Percentiles rank a stretch among this genome's conserved stretches.
Evolutionary conservation across 257 asterid genomes (phyloP).

Genomic region (Jacaranda copaia): DNA sequence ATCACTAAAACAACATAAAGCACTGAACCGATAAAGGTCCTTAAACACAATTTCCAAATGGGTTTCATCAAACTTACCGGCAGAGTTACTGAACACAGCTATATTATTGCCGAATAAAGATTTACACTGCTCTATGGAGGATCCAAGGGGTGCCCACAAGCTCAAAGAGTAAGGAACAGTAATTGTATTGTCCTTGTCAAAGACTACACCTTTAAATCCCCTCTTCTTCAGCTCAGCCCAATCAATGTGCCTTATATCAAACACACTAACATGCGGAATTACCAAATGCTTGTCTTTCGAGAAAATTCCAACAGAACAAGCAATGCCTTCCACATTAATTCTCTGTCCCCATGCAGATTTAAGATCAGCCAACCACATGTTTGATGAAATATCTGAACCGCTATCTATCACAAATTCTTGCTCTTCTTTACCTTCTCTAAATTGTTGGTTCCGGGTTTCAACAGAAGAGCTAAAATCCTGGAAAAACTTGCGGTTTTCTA

Average conservation of each 20-base stretch:
- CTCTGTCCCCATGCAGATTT: slow-evolving; percentile 94
- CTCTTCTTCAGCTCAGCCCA: slow-evolving; percentile 81
- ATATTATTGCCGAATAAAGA: slow-evolving; percentile 74
- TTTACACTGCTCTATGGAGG: slow-evolving; percentile 79
- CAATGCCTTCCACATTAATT: slow-evolving; percentile 81
- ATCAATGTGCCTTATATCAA: slow-evolving; percentile 80
- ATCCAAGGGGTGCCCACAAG: slow-evolving; percentile 83
- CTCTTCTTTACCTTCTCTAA: slow-evolving; percentile 29
- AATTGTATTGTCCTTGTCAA: slow-evolving; percentile 94
- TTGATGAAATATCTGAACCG: slow-evolving; percentile 48
- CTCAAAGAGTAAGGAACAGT: slow-evolving; percentile 88
- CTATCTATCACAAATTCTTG: slow-evolving; percentile 34
- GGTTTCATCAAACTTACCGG: slow-evolving; percentile 56
- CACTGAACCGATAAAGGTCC: slow-evolving; percentile 2
- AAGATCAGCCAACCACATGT: slow-evolving; percentile 82
- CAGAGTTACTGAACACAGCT: slow-evolving; percentile 95
- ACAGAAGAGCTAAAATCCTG: slow-evolving; percentile 41
- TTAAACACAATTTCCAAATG: background rate
- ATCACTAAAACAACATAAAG: slow-evolving; percentile 18
- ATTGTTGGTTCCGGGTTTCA: slow-evolving; percentile 38
- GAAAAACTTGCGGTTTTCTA: slow-evolving; percentile 36
- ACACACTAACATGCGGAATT: slow-evolving; percentile 77
- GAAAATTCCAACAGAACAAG: slow-evolving; percentile 68
- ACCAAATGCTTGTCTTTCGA: slow-evolving; percentile 71
- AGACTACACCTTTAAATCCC: slow-evolving; percentile 93